These are phyloP conservation scores for Colletotrichum siamense DNA, from an alignment of 2,329 filamentous ascomycete genomes.

Conservation along the genomic window DNA sequence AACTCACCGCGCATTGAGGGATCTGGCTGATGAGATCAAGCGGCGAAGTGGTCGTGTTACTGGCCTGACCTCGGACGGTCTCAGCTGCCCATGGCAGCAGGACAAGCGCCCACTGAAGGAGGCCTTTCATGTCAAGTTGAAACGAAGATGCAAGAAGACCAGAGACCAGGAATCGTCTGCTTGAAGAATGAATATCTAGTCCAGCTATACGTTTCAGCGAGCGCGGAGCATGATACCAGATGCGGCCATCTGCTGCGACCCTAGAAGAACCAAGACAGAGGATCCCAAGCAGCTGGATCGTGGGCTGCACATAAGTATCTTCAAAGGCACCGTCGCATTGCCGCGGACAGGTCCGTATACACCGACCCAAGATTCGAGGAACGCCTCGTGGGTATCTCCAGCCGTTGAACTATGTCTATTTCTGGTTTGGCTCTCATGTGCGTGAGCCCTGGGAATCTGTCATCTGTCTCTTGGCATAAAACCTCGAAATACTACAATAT, in stretches of 20 bases:
- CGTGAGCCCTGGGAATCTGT: neutral
- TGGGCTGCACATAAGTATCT: neutral
- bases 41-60: neutral
- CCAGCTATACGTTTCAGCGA: neutral
- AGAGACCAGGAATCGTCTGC: neutral
- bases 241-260: neutral
- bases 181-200: neutral
- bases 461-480: neutral
- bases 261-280: neutral
- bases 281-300: neutral
- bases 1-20: slow-evolving; percentile 2
- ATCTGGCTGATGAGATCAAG: neutral
- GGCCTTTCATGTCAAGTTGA: neutral
- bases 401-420: neutral
- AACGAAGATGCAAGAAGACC: neutral
- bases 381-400: neutral
- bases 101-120: neutral
- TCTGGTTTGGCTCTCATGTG: neutral
- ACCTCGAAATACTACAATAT: neutral
- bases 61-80: neutral
- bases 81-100: slow-evolving; percentile 7
- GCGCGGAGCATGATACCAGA: slow-evolving; percentile 1
- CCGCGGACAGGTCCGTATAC: neutral
- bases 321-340: neutral
- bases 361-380: neutral